Conservation (phyloP, 805 yeast genomes). For the Blastobotrys terrestris region DNA sequence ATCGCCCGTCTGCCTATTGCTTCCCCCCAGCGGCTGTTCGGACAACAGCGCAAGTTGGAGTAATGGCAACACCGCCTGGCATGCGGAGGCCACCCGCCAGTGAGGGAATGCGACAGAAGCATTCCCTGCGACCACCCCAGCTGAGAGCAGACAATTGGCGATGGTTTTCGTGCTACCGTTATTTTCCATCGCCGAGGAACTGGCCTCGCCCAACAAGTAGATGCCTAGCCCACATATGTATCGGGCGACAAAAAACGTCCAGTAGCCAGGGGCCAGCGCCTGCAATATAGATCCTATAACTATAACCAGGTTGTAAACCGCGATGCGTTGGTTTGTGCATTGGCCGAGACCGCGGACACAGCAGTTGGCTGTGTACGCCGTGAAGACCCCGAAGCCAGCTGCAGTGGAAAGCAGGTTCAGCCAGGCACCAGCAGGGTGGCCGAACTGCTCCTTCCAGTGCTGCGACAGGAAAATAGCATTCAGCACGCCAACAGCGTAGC, state of each 20-base stretch:
- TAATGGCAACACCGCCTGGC: background rate
- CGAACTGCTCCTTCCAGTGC: conserved; percentile 1
- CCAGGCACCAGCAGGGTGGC: background rate
- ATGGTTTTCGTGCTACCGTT: background rate
- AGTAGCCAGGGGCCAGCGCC: background rate
- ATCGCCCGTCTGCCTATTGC: background rate
- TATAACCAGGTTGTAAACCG: background rate
- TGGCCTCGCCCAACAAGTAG: background rate
- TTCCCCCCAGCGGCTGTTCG: background rate
- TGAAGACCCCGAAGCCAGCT: background rate
- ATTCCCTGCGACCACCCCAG: background rate
- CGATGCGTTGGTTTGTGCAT: background rate
- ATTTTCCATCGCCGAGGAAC: background rate
- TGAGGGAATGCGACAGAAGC: background rate
- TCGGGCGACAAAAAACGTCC: background rate
- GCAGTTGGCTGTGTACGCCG: background rate
- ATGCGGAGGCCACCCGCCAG: background rate
- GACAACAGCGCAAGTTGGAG: background rate
- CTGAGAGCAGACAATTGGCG: background rate
- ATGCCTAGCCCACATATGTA: background rate
- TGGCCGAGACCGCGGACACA: background rate
- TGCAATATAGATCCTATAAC: background rate
- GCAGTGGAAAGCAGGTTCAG: background rate
- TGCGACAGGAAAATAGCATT: background rate
- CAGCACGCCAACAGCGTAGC: background rate